Evolutionary conservation across 169 alveolate genomes (phyloP).

Genomic region (Plasmodium knowlesi): DNA sequence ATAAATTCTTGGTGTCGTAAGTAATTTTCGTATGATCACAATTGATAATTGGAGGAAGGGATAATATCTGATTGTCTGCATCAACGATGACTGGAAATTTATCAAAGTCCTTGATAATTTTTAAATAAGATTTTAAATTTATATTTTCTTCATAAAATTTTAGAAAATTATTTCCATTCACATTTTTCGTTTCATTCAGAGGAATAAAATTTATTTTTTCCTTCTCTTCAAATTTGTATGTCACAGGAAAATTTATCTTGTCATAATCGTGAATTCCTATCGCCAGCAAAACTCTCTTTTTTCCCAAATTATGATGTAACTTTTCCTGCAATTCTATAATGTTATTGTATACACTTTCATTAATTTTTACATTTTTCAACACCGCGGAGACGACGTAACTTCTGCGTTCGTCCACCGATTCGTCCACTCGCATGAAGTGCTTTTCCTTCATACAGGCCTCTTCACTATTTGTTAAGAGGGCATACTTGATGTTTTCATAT

Average conservation of each 20-base stretch:
- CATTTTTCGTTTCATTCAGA: slow-evolving; percentile 90
- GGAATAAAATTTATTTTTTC: slow-evolving; percentile 93
- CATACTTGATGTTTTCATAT: slow-evolving; percentile 39
- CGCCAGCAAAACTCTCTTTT: slow-evolving; percentile 94
- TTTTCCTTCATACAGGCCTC: slow-evolving; percentile 76
- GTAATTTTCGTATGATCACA: slow-evolving; percentile 96
- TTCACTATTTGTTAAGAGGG: slow-evolving; percentile 75
- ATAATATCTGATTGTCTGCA: slow-evolving; percentile 91
- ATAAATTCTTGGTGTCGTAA: slow-evolving; percentile 93
- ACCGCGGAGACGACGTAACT: slow-evolving; percentile 94
- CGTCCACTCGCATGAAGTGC: slow-evolving; percentile 17
- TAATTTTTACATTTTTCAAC: slow-evolving; percentile 92
- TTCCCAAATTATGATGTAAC: slow-evolving; percentile 97
- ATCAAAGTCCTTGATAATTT: slow-evolving; percentile 83
- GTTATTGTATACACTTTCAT: slow-evolving; percentile 91
- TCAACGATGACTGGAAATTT: slow-evolving; percentile 95
- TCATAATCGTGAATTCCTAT: slow-evolving; percentile 98
- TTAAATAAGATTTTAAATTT: slow-evolving; percentile 91
- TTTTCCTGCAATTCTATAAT: slow-evolving; percentile 97
- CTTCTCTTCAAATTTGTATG: slow-evolving; percentile 92
- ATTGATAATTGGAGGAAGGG: slow-evolving; percentile 99
- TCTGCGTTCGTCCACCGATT: slow-evolving; percentile 73
- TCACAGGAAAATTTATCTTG: slow-evolving; percentile 92
- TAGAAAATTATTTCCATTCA: slow-evolving; percentile 36
- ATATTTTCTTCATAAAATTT: slow-evolving; percentile 33